Percentiles rank a stretch among this genome's conserved stretches.
Evolutionary conservation across 495 filamentous ascomycete genomes (phyloP).

Genomic region (Neurospora africana): DNA sequence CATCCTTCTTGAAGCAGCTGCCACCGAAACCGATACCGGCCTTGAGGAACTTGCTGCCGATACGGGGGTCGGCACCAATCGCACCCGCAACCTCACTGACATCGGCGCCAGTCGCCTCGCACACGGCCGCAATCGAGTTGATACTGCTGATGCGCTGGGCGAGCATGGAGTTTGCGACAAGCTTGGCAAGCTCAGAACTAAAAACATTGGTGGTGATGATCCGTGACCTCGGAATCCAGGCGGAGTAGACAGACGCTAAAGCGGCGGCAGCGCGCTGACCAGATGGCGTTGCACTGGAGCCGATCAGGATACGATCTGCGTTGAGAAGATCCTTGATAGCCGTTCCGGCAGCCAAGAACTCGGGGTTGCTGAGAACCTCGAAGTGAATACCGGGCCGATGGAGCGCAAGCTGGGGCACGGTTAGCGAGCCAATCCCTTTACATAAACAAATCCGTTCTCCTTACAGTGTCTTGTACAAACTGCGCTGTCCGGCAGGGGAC

Average conservation of each 20-base stretch:
- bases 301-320: slow-evolving; percentile 73
- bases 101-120: slow-evolving; percentile 65
- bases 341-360: slow-evolving; percentile 70
- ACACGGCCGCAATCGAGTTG: slow-evolving; percentile 67
- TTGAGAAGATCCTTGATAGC: slow-evolving; percentile 58
- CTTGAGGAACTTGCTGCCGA: slow-evolving; percentile 62
- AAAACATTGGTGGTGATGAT: slow-evolving; percentile 65
- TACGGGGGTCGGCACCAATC: slow-evolving; percentile 58
- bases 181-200: slow-evolving; percentile 69
- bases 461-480: slow-evolving; percentile 53
- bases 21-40: slow-evolving; percentile 70
- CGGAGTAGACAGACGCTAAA: slow-evolving; percentile 52
- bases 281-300: slow-evolving; percentile 43
- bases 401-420: slow-evolving; percentile 21
- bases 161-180: slow-evolving; percentile 70
- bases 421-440: background rate
- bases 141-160: slow-evolving; percentile 75
- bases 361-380: slow-evolving; percentile 71
- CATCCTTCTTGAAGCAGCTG: slow-evolving; percentile 74
- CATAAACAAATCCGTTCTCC: slow-evolving; percentile 4
- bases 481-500: slow-evolving; percentile 69
- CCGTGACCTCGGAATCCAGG: slow-evolving; percentile 54
- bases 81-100: slow-evolving; percentile 57
- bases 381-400: slow-evolving; percentile 52
- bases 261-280: slow-evolving; percentile 52